phyloP scores from a whole-genome alignment of 106 monocot species.

The Allium fistulosum region DNA sequence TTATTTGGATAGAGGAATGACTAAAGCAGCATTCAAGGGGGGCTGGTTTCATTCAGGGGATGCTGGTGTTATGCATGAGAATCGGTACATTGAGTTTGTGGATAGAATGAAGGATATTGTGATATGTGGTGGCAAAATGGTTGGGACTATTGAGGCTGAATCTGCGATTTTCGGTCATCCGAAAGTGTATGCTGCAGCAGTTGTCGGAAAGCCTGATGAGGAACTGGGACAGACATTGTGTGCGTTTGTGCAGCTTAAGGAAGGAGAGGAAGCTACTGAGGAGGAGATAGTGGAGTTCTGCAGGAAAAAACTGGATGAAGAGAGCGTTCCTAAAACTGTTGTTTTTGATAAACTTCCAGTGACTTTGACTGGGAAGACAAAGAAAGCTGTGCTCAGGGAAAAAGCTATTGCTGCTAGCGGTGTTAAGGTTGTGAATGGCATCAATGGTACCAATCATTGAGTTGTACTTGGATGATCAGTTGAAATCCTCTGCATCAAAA shows the following conservation, averaged over 20 bases:
- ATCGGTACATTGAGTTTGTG: neutral
- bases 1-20: neutral
- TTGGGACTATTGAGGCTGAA: neutral
- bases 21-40: neutral
- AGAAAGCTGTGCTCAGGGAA: neutral
- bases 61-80: neutral
- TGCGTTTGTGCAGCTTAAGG: neutral
- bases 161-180: neutral
- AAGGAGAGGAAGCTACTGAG: neutral
- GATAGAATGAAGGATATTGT: neutral
- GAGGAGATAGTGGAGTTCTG: neutral
- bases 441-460: too few relatives aligned
- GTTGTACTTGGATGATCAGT: too few relatives aligned
- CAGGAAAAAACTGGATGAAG: neutral
- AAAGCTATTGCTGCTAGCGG: neutral
- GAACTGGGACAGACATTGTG: neutral
- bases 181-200: neutral
- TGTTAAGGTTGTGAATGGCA: neutral
- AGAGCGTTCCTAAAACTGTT: neutral
- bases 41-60: neutral
- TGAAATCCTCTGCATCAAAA: too few relatives aligned
- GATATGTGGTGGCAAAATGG: neutral
- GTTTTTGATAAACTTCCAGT: neutral
- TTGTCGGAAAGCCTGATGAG: neutral
- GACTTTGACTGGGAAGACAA: neutral